Conservation (phyloP, 2,329 filamentous ascomycete genomes). For the Pezicula radicicola region DNA sequence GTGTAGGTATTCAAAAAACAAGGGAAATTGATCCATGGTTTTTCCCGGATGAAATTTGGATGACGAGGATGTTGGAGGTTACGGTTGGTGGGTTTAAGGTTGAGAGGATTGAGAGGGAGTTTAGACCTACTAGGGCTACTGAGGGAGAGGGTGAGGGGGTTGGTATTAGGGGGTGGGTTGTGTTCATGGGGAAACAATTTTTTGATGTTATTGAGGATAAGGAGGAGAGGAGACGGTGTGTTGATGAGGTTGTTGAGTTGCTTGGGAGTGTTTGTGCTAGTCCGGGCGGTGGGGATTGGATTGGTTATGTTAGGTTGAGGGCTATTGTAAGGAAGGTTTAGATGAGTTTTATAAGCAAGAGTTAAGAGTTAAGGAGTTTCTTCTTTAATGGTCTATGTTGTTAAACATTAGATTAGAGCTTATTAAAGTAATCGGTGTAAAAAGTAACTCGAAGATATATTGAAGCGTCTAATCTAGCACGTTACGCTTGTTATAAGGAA, state of each 20-base stretch:
- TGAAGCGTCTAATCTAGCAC: no score
- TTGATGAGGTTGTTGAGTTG: slow-evolving; percentile 51
- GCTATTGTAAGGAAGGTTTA: slow-evolving; percentile 40
- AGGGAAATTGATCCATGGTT: slow-evolving; percentile 62
- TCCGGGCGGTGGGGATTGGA: slow-evolving; percentile 54
- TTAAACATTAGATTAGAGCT: no score
- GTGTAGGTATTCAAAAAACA: slow-evolving; percentile 47
- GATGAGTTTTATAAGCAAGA: background rate
- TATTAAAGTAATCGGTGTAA: no score
- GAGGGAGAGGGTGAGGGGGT: slow-evolving; percentile 37
- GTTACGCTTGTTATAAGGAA: no score
- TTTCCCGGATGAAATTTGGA: slow-evolving; percentile 65
- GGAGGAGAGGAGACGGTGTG: slow-evolving; percentile 45
- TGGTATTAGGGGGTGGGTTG: slow-evolving; percentile 64
- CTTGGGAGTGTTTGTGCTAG: slow-evolving; percentile 52
- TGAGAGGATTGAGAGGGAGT: slow-evolving; percentile 57
- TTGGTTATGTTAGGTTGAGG: slow-evolving; percentile 53
- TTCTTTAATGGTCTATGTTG: no score
- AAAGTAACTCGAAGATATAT: no score
- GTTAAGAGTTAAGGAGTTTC: no score
- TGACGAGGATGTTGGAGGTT: slow-evolving; percentile 38
- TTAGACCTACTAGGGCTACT: slow-evolving; percentile 54
- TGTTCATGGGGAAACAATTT: slow-evolving; percentile 58
- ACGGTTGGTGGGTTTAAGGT: slow-evolving; percentile 32
- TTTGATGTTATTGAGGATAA: slow-evolving; percentile 48